These are phyloP conservation scores for Colletotrichum ledebouriae DNA, from an alignment of 2,329 filamentous ascomycete genomes.

Conservation along the genomic window DNA sequence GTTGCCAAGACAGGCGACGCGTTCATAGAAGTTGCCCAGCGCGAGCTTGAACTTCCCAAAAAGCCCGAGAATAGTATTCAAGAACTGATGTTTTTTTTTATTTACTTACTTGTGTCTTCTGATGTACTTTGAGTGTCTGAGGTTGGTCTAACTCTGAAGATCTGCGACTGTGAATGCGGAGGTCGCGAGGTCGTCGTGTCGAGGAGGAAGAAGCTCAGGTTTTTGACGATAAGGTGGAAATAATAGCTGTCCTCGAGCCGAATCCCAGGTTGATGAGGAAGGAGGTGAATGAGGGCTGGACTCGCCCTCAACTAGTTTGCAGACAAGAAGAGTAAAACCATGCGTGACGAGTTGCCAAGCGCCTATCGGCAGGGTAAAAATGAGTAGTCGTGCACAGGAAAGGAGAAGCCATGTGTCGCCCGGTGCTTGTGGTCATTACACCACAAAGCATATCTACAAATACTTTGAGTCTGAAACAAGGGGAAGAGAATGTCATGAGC, in stretches of 20 bases:
- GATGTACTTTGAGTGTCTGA: neutral
- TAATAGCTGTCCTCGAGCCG: neutral
- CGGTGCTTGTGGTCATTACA: neutral
- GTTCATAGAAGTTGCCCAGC: too few species aligned
- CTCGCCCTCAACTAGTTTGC: conserved; percentile 11
- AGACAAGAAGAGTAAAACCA: neutral
- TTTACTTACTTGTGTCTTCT: neutral
- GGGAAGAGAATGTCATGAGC: neutral
- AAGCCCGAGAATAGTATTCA: too few species aligned
- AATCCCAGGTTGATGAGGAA: neutral
- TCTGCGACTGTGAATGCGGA: neutral
- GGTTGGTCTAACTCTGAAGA: neutral
- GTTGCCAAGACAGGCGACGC: too few species aligned
- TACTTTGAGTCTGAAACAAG: neutral
- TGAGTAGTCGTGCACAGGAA: neutral
- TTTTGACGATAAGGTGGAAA: neutral
- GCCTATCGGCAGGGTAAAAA: neutral
- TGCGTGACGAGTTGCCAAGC: conserved; percentile 1
- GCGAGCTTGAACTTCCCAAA: too few species aligned
- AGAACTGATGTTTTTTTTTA: too few species aligned
- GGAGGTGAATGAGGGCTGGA: neutral
- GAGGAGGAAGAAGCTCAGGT: neutral
- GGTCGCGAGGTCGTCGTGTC: conserved; percentile 1
- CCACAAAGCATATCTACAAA: too few species aligned
- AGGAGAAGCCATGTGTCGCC: neutral